These are phyloP conservation scores for Yamadazyma nakazawae DNA, from an alignment of 805 yeast genomes.

Conservation along the genomic window DNA sequence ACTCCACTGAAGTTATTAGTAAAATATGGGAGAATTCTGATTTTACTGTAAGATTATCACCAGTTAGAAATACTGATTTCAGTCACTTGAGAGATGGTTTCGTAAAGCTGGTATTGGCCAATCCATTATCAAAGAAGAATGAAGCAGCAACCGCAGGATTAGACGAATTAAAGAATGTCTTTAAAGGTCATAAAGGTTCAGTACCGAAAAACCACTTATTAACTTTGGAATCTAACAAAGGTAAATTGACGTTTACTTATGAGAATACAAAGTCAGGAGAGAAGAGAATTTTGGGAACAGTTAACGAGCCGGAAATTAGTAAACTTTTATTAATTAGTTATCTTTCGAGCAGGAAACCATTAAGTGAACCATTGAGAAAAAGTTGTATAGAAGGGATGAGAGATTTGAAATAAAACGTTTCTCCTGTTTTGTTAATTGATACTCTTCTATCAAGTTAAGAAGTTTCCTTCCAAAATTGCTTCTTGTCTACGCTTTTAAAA, in stretches of 20 bases:
- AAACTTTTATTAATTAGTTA: constrained; percentile 73
- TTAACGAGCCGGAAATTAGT: constrained; percentile 59
- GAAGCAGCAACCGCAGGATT: constrained; percentile 54
- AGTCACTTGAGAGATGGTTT: constrained; percentile 88
- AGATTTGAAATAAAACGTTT: neutral
- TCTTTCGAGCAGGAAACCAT: constrained; percentile 64
- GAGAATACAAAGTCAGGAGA: constrained; percentile 25
- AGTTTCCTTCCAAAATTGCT: too few relatives aligned
- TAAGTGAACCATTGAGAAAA: constrained; percentile 53
- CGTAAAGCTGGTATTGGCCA: constrained; percentile 71
- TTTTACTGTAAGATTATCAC: constrained; percentile 73
- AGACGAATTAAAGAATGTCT: constrained; percentile 59
- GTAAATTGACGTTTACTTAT: constrained; percentile 24
- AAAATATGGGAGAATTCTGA: constrained; percentile 59
- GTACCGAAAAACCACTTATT: constrained; percentile 74
- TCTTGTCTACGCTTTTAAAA: neutral
- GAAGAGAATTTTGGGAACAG: constrained; percentile 48
- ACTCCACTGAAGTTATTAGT: constrained; percentile 52
- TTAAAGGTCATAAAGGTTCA: constrained; percentile 58
- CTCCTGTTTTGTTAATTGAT: too few relatives aligned
- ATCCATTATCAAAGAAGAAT: constrained; percentile 52
- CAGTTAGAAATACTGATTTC: constrained; percentile 88
- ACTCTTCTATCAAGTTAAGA: too few relatives aligned
- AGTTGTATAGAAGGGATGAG: constrained; percentile 35
- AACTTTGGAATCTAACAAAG: constrained; percentile 45